A percentile compares a stretch with the other conserved stretches of the same genome.
phyloP scores from a whole-genome alignment of 805 yeast species.

The Candida berthetii region DNA sequence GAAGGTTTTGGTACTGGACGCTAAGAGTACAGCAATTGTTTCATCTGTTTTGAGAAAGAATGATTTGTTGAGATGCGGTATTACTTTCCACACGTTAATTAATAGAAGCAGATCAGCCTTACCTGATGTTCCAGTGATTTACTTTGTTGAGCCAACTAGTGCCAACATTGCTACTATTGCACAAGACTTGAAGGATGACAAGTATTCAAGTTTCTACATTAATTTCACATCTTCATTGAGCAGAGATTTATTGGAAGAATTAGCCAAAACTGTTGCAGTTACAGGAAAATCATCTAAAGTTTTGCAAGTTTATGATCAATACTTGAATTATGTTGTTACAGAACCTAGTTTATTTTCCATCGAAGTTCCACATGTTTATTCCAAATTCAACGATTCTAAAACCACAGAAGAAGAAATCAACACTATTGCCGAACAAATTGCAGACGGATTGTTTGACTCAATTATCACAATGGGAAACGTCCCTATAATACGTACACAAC shows the following conservation, averaged over 20 bases:
- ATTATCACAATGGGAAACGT: conserved; percentile 72
- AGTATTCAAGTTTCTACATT: conserved; percentile 73
- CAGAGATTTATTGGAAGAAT: conserved; percentile 77
- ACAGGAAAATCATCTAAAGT: conserved; percentile 67
- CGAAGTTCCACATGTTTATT: conserved; percentile 61
- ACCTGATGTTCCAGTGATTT: conserved; percentile 92
- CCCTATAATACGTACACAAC: conserved; percentile 87
- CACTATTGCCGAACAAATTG: conserved; percentile 57
- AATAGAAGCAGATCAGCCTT: conserved; percentile 69
- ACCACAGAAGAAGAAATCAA: conserved; percentile 75
- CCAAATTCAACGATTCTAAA: conserved; percentile 60
- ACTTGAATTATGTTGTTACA: conserved; percentile 84
- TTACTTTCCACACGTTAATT: conserved; percentile 82
- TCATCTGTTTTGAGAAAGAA: conserved; percentile 91
- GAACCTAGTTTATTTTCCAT: conserved; percentile 88
- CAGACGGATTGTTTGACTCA: conserved; percentile 75
- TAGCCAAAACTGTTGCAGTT: conserved; percentile 76
- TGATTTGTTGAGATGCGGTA: conserved; percentile 84
- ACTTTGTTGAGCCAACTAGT: conserved; percentile 82
- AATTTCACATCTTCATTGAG: conserved; percentile 81
- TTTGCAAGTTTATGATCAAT: conserved; percentile 91
- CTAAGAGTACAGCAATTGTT: conserved; percentile 73
- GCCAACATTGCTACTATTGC: conserved; percentile 68
- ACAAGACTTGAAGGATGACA: conserved; percentile 65
- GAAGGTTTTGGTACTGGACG: conserved; percentile 87